Evolutionary conservation across 2,329 filamentous ascomycete genomes (phyloP).

Genomic region (Claviceps lovelessii): DNA sequence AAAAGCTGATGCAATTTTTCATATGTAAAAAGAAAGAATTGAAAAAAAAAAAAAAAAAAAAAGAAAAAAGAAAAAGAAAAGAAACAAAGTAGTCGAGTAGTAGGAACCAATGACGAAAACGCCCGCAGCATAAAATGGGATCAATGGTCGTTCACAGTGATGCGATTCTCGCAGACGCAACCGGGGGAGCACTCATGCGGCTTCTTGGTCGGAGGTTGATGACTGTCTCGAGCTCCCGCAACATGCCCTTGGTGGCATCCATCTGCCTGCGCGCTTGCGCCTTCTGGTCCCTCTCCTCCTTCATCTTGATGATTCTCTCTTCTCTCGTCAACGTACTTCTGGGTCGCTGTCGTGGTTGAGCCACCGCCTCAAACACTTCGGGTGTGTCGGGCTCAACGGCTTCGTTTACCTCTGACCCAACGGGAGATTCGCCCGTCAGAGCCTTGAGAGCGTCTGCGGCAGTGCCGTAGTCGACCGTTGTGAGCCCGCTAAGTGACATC

Average conservation of each 20-base stretch:
- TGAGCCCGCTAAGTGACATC: slow-evolving; percentile 52
- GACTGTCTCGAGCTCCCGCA: slow-evolving; percentile 82
- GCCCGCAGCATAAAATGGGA: neutral
- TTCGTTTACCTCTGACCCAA: slow-evolving; percentile 35
- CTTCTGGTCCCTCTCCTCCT: slow-evolving; percentile 68
- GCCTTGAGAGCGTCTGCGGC: slow-evolving; percentile 54
- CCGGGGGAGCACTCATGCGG: slow-evolving; percentile 22
- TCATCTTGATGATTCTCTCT: slow-evolving; percentile 75
- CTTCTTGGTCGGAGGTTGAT: slow-evolving; percentile 44
- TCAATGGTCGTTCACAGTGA: slow-evolving; percentile 24
- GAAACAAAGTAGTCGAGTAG: neutral
- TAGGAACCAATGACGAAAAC: neutral
- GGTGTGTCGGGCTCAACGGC: slow-evolving; percentile 51
- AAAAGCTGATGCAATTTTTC: no score
- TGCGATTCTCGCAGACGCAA: slow-evolving; percentile 14
- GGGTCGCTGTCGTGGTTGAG: slow-evolving; percentile 44
- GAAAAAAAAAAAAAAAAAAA: no score
- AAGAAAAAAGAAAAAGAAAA: neutral
- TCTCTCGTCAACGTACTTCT: slow-evolving; percentile 64
- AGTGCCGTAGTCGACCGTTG: slow-evolving; percentile 41
- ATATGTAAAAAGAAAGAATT: no score
- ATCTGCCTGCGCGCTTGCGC: slow-evolving; percentile 56
- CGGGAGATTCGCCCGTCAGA: slow-evolving; percentile 55
- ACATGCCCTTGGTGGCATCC: slow-evolving; percentile 77
- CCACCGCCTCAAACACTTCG: slow-evolving; percentile 85